Conservation (phyloP, 352 stramenopile genomes). For the Phytophthora pluvialis region DNA sequence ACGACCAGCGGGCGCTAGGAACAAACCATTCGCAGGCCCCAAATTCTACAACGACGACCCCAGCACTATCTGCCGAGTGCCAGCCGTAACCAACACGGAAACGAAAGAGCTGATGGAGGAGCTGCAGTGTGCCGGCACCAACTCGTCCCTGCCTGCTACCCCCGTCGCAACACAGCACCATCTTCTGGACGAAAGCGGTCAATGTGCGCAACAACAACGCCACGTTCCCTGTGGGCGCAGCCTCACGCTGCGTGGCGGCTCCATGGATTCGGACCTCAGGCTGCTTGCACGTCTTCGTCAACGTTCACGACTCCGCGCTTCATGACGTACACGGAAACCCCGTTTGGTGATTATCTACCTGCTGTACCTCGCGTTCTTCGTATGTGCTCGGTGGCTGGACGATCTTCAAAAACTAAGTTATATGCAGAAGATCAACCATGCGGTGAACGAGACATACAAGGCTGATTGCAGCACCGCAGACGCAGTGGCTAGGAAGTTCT, state of each 20-base stretch:
- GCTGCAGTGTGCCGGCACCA: constrained; percentile 42
- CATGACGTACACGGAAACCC: constrained; percentile 30
- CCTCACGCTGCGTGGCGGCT: constrained; percentile 31
- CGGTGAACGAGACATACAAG: constrained; percentile 44
- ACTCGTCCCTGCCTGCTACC: constrained; percentile 34
- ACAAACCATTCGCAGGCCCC: too few species aligned
- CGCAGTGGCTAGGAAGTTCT: too few species aligned
- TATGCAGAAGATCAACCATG: constrained; percentile 30
- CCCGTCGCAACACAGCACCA: constrained; percentile 34
- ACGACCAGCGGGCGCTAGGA: too few species aligned
- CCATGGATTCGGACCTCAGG: constrained; percentile 23
- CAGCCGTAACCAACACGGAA: constrained; percentile 24
- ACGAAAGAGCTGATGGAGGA: constrained; percentile 33
- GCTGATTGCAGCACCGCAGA: constrained; percentile 23
- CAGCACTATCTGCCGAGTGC: constrained; percentile 34
- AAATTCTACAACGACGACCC: constrained; percentile 43
- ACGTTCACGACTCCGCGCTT: constrained; percentile 28
- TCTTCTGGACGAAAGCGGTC: constrained; percentile 49
- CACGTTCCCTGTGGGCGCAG: constrained; percentile 51
- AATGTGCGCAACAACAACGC: constrained; percentile 62
- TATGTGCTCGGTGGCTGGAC: constrained; percentile 31
- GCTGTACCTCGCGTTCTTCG: constrained; percentile 40
- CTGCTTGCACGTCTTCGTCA: constrained; percentile 18
- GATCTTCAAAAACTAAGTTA: constrained; percentile 27
- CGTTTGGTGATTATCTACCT: constrained; percentile 40